Evolutionary conservation across 768 basidiomycete species (phyloP).

Genomic region (Panaeolus papilionaceus): DNA sequence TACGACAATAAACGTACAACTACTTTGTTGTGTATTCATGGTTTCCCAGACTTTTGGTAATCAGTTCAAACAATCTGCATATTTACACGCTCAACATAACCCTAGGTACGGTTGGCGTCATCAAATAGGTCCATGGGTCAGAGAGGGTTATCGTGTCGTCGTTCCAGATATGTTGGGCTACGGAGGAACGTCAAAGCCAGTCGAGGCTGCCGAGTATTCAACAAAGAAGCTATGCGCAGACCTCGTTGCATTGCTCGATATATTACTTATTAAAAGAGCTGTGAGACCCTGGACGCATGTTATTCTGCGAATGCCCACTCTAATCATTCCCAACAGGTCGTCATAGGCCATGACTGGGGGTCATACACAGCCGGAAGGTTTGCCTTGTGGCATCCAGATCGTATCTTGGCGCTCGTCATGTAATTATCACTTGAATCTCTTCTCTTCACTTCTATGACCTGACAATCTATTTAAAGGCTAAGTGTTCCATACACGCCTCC

Average conservation of each 20-base stretch:
- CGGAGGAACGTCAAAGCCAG: slow-evolving; percentile 67
- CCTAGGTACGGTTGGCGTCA: slow-evolving; percentile 76
- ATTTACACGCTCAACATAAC: neutral
- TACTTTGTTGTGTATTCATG: slow-evolving; percentile 78
- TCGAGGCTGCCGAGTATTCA: slow-evolving; percentile 59
- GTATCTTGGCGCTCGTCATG: slow-evolving; percentile 65
- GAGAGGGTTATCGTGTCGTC: slow-evolving; percentile 65
- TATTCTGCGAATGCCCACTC: neutral
- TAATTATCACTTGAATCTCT: slow-evolving; percentile 37
- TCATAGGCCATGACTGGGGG: slow-evolving; percentile 88
- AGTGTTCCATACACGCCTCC: slow-evolving; percentile 75
- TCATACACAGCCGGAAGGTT: slow-evolving; percentile 67
- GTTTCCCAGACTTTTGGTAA: slow-evolving; percentile 74
- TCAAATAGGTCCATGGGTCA: slow-evolving; percentile 76
- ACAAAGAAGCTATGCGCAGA: slow-evolving; percentile 66
- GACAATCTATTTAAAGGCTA: slow-evolving; percentile 46
- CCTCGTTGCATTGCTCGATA: slow-evolving; percentile 68
- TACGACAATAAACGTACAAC: slow-evolving; percentile 46
- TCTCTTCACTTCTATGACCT: slow-evolving; percentile 10
- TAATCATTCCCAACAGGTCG: slow-evolving; percentile 43
- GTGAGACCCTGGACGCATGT: slow-evolving; percentile 43
- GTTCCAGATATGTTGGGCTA: slow-evolving; percentile 72
- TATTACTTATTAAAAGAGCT: slow-evolving; percentile 55
- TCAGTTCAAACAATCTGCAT: slow-evolving; percentile 4
- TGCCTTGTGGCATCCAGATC: slow-evolving; percentile 74